phyloP scores from a whole-genome alignment of 164 flowering plant genomes.

The Macadamia tetraphylla region DNA sequence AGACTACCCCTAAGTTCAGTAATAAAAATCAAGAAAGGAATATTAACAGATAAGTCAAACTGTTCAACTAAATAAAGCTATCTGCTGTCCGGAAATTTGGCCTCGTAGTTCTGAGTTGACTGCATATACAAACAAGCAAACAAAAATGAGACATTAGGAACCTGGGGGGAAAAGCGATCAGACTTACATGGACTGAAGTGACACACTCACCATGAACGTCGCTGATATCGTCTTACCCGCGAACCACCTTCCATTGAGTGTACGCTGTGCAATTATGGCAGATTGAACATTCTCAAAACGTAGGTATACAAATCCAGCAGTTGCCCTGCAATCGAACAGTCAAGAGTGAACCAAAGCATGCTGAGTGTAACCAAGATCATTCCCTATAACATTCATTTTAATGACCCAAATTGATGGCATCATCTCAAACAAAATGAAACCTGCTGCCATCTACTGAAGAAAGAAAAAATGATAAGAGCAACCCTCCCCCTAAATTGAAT shows the following conservation, averaged over 20 bases:
- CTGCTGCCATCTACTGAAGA: too few species aligned
- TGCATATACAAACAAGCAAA: conserved; percentile 20
- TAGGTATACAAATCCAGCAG: conserved; percentile 75
- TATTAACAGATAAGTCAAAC: neutral
- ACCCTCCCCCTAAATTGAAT: too few species aligned
- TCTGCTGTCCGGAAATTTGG: conserved; percentile 57
- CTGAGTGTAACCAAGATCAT: neutral
- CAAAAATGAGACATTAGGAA: neutral
- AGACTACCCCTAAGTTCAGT: too few species aligned
- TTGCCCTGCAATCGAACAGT: conserved; percentile 44
- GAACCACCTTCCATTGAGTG: conserved; percentile 94
- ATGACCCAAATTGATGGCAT: too few species aligned
- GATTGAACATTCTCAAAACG: conserved; percentile 55
- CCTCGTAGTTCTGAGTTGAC: conserved; percentile 59
- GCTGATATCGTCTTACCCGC: conserved; percentile 97
- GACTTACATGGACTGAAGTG: neutral
- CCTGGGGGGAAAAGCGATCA: too few species aligned
- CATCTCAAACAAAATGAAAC: too few species aligned
- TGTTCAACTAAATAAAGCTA: conserved; percentile 14
- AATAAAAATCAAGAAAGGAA: neutral
- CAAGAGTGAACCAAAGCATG: neutral
- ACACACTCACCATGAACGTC: conserved; percentile 55
- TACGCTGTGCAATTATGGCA: conserved; percentile 61
- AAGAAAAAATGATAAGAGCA: too few species aligned
- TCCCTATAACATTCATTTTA: too few species aligned